Evolutionary conservation across 768 basidiomycete species (phyloP).

Genomic region (Macrolepiota fuliginosa): DNA sequence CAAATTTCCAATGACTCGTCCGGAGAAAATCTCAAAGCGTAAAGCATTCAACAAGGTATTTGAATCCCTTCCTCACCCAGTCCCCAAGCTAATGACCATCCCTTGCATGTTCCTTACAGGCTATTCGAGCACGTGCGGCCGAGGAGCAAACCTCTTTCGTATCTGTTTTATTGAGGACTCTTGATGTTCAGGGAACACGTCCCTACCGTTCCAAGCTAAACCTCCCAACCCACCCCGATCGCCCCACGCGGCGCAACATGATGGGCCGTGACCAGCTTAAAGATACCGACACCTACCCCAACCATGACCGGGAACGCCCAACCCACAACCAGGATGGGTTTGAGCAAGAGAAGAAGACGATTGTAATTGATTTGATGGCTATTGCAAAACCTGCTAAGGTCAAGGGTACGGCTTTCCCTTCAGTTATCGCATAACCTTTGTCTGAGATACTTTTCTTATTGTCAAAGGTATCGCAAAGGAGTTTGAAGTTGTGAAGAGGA

Average conservation of each 20-base stretch:
- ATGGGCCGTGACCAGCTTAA: background rate
- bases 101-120: background rate
- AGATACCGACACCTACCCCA: background rate
- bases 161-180: constrained; percentile 2
- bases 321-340: background rate
- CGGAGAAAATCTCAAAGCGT: constrained; percentile 11
- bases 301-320: background rate
- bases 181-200: background rate
- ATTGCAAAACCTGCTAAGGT: constrained; percentile 11
- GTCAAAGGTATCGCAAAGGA: constrained; percentile 10
- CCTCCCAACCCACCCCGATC: background rate
- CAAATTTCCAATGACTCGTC: constrained; percentile 8
- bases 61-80: background rate
- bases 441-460: background rate
- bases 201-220: constrained; percentile 7
- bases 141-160: constrained; percentile 9
- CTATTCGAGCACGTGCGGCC: constrained; percentile 8
- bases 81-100: background rate
- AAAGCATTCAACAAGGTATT: constrained; percentile 12
- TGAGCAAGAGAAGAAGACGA: background rate
- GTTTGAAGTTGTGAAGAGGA: constrained; percentile 6
- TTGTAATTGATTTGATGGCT: constrained; percentile 11
- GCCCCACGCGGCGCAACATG: background rate
- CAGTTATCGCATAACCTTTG: background rate
- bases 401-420: background rate